These are phyloP conservation scores for Babesia ovis DNA, from an alignment of 169 alveolate species.

Conservation along the genomic window DNA sequence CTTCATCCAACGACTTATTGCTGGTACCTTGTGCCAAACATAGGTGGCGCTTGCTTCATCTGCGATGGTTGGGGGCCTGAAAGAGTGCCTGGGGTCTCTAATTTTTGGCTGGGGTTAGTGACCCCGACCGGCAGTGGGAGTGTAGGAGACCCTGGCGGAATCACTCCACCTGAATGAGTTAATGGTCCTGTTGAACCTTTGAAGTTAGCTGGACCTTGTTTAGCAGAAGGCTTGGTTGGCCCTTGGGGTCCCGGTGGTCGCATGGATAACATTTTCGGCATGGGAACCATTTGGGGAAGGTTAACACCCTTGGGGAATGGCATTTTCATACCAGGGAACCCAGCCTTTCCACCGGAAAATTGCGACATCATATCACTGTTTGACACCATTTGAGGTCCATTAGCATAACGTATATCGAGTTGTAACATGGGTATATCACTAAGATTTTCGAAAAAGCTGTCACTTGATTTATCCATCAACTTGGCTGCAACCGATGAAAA, in stretches of 20 bases:
- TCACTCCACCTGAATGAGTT: neutral
- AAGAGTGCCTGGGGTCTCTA: neutral
- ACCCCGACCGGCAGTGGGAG: neutral
- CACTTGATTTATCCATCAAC: constrained; percentile 2
- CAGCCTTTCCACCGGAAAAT: neutral
- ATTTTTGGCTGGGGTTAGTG: neutral
- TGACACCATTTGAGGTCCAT: constrained; percentile 11
- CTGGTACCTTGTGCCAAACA: neutral
- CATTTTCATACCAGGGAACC: constrained; percentile 6
- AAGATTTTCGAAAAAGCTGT: constrained; percentile 5
- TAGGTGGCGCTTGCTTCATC: constrained; percentile 25
- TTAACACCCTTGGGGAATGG: constrained; percentile 24
- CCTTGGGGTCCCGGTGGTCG: constrained; percentile 1
- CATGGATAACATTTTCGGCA: constrained; percentile 7
- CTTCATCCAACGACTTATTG: constrained; percentile 8
- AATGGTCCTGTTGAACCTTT: neutral
- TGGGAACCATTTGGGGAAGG: constrained; percentile 25
- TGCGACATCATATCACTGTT: constrained; percentile 17
- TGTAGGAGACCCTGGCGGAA: neutral
- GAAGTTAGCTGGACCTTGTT: neutral
- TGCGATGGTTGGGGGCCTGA: neutral
- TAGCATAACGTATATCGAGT: constrained; percentile 31
- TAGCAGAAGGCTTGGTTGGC: neutral
- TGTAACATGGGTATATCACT: constrained; percentile 9
- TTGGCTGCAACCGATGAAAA: constrained; percentile 17